These are phyloP conservation scores for Aethionema arabicum DNA, from an alignment of 345 rosid genomes.

Conservation along the genomic window DNA sequence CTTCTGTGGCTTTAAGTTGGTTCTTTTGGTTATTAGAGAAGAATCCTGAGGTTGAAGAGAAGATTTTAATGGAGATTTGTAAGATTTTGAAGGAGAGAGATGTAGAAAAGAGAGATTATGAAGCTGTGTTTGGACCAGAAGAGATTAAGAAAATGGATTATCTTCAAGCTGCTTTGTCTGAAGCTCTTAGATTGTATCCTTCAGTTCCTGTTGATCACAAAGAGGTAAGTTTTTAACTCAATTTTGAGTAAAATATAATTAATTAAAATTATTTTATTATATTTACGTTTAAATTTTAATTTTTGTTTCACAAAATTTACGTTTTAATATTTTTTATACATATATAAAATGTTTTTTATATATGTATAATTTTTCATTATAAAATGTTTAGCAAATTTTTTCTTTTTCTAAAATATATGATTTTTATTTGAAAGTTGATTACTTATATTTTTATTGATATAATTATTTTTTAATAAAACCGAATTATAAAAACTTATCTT, in stretches of 20 bases:
- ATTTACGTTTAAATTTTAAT: background rate
- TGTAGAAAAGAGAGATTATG: conserved; percentile 20
- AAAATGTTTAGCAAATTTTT: no score
- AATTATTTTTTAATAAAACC: background rate
- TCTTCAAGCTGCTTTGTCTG: conserved; percentile 90
- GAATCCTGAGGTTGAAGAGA: conserved; percentile 63
- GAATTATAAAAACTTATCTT: no score
- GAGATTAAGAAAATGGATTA: conserved; percentile 98
- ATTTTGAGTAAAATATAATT: background rate
- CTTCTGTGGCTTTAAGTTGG: conserved; percentile 95
- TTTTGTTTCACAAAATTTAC: no score
- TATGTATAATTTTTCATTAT: no score
- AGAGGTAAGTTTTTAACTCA: conserved; percentile 57
- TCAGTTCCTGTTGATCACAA: conserved; percentile 96
- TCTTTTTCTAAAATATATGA: no score
- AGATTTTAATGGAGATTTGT: conserved; percentile 59
- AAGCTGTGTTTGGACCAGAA: conserved; percentile 54
- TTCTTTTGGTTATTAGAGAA: conserved; percentile 69
- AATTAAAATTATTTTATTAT: background rate
- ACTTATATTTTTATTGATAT: no score
- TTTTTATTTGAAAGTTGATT: no score
- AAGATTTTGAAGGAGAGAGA: conserved; percentile 51
- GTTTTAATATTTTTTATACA: no score
- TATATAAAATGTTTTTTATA: no score
- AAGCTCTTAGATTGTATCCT: conserved; percentile 88